These are phyloP conservation scores for Hyaloscypha hepaticicola DNA, from an alignment of 495 filamentous ascomycete genomes.

Conservation along the genomic window DNA sequence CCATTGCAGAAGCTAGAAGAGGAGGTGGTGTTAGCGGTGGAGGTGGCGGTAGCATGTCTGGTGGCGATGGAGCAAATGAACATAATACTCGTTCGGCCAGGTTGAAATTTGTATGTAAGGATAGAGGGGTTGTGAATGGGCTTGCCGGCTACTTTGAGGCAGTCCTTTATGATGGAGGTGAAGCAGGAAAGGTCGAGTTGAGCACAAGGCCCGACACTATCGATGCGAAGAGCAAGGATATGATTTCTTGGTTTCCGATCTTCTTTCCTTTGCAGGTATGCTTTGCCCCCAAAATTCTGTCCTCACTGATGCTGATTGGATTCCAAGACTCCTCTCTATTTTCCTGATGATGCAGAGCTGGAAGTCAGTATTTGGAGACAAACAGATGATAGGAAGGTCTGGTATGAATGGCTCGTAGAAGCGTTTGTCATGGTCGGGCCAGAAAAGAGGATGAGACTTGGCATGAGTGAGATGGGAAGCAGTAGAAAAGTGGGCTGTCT, in stretches of 20 bases:
- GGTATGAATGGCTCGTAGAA: constrained; percentile 98
- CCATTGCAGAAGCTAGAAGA: constrained; percentile 54
- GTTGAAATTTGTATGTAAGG: constrained; percentile 67
- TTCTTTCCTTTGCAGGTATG: constrained; percentile 94
- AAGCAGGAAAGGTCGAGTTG: constrained; percentile 65
- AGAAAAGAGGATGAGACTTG: constrained; percentile 68
- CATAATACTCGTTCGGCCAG: constrained; percentile 82
- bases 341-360: constrained; percentile 80
- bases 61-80: constrained; percentile 67
- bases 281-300: constrained; percentile 10
- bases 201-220: constrained; percentile 93
- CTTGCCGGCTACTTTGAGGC: constrained; percentile 95
- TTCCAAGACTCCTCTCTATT: constrained; percentile 75
- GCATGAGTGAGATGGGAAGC: constrained; percentile 79
- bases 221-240: constrained; percentile 85
- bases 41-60: constrained; percentile 59
- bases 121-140: constrained; percentile 84
- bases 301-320: constrained; percentile 13
- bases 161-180: constrained; percentile 65
- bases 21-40: constrained; percentile 47
- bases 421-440: constrained; percentile 64
- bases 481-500: constrained; percentile 89
- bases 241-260: constrained; percentile 99
- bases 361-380: constrained; percentile 92
- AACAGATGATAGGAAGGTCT: constrained; percentile 92